phyloP scores from a whole-genome alignment of 2,329 filamentous ascomycete species.

The Corniculantispora saksenae region DNA sequence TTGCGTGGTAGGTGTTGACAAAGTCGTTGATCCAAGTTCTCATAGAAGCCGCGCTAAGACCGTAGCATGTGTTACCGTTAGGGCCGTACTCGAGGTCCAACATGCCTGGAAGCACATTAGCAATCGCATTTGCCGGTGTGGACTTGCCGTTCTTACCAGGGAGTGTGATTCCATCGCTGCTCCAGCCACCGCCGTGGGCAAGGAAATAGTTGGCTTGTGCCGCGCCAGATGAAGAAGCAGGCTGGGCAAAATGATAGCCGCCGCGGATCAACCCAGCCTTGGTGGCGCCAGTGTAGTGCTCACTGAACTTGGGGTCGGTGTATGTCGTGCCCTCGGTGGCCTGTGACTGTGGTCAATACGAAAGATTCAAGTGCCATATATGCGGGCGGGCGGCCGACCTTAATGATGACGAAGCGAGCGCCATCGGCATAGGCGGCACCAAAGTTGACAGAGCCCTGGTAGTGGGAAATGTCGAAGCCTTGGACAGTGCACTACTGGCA shows the following conservation, averaged over 20 bases:
- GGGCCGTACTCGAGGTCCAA: constrained; percentile 52
- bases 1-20: constrained; percentile 47
- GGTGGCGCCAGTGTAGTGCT: constrained; percentile 52
- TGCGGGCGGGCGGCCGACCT: constrained; percentile 29
- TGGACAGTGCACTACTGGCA: constrained; percentile 32
- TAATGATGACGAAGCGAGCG: constrained; percentile 47
- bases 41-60: constrained; percentile 44
- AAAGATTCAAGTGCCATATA: not conserved
- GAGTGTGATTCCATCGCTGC: constrained; percentile 52
- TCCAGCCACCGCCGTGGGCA: constrained; percentile 55
- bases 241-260: constrained; percentile 58
- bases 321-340: constrained; percentile 54
- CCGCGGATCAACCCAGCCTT: constrained; percentile 54
- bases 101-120: constrained; percentile 35
- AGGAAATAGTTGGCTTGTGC: constrained; percentile 54
- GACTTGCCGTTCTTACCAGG: constrained; percentile 38
- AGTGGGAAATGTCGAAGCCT: constrained; percentile 46
- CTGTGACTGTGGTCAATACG: constrained; percentile 28
- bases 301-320: constrained; percentile 45
- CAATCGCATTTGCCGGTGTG: not conserved
- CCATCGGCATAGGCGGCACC: constrained; percentile 37
- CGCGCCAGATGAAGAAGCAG: constrained; percentile 43
- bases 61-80: constrained; percentile 44
- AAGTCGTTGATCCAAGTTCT: constrained; percentile 54
- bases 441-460: constrained; percentile 41